Evolutionary conservation across 495 filamentous ascomycete species (phyloP), one percentile per base, ranked within the genome.

Genomic region (Tuber magnatum): DNA sequence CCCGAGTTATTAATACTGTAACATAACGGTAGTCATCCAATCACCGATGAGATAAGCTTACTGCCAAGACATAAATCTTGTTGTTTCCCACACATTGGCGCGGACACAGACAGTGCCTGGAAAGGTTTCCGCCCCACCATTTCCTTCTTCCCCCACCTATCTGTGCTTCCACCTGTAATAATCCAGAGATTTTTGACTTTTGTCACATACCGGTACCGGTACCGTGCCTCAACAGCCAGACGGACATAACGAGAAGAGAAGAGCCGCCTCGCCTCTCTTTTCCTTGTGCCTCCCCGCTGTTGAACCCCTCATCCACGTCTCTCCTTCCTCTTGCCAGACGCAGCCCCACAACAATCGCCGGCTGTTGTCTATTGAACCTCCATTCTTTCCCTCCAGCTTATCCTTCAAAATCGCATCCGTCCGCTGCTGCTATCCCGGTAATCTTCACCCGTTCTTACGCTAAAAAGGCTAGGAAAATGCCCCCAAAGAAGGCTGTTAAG

Each of bases 401-500:
- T n/a, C 61, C 40, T 71, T 56, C 43, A 24, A 32, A 39, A 2
- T 32, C 38, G 22, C 32, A n/a, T 32, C 42, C n/a, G 14, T 51
- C 40, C 28, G 48, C 28, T 65, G 44, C 46, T 39, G 39, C 40
- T 44, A 40, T 46, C 32, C 14, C 44, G 39, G 56, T 71, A 71
- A 41, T 81, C 16, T 81, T 76, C 65, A 79, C 78, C 56, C 86
- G 87, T 80, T 83, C 83, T 75, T 87, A 87, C 84, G 85, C 85
- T 72, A 88, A 89, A 85, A 76, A 80, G 79, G 68, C 44, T 28
- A 76, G 78, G 56, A 80, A 85, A 79, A 93, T 93, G 91, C 87
- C 90, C 84, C 91, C 91, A 81, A 93, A 93, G 87, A 93, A 93
- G 83, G 82, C 80, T 69, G 85, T 84, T 68, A 89, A 89, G 82